Evolutionary conservation across 1,284 basidiomycete genomes (phyloP), one percentile per base, ranked within the genome.

Genomic region (Ganoderma meredithae): DNA sequence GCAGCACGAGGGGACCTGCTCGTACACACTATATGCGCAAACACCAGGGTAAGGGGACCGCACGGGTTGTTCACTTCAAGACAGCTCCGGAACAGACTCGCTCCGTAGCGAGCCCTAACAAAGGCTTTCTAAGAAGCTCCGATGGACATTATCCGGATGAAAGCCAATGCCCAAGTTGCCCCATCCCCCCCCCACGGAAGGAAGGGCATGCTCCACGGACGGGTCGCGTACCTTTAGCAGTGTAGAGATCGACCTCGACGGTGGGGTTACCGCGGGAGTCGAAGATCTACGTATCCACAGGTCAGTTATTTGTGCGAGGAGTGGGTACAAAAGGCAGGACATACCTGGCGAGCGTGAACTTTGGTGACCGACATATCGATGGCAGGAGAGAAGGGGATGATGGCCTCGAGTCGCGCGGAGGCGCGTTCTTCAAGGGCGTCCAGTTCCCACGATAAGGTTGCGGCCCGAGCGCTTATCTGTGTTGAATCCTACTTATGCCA

Each of bases 191-290:
- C 58, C 58, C 39, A 63, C 39, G 19, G 43, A 62, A 60, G 33
- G 39, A 40, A 39, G 22, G 17, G 25, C 59, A 58, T 56, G 41
- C 52, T 69, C 66, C 65, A 59, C 41, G 47, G 41, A 60, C 66
- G 58, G 66, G 62, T 58, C 65, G 67, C 71, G 69, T 77, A 93
- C 94, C 94, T 85, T 95, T 95, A 58, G 80, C 90, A 73, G 96
- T 98, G 87, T 86, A 81, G 77, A 98, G 84, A 81, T 98, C 97
- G 80, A 98, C 96, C 85, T 97, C 95, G 81, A 98, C 95, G 78
- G 95, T 96, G 76, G 95, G 95, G 88, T 97, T 96, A 75, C 95
- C 95, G 80, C 95, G 94, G 79, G 95, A 97, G 88, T 97, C 95
- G 81, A 97, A 97, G 90, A 97, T 97, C 94, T 97, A 78, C n/a